A percentile compares a stretch with the other conserved stretches of the same genome.
These are phyloP conservation scores for Berberis vulgaris DNA, from an alignment of 164 flowering plant species.

Conservation along the genomic window DNA sequence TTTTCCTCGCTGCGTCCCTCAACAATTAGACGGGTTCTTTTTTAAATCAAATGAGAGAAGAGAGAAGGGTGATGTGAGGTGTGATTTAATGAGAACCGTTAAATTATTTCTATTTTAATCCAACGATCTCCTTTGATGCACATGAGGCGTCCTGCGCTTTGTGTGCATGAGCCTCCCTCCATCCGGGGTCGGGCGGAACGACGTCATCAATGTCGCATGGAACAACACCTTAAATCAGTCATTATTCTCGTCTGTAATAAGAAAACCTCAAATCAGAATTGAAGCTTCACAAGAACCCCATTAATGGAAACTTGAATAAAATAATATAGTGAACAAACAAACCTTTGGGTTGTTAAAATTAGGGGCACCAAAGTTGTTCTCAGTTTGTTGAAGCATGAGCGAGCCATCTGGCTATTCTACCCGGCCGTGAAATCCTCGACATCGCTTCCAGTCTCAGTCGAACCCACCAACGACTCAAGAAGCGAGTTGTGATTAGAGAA, in stretches of 20 bases:
- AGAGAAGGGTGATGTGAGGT: no score
- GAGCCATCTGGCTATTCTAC: constrained; percentile 33
- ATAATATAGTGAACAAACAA: not conserved
- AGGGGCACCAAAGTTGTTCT: not conserved
- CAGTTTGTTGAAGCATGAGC: constrained; percentile 25
- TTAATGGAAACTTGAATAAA: not conserved
- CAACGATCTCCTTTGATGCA: no score
- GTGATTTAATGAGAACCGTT: no score
- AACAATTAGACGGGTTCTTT: no score
- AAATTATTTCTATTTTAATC: no score
- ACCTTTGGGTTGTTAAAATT: constrained; percentile 28
- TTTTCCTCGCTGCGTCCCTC: no score
- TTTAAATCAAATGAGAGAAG: no score
- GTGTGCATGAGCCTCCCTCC: no score
- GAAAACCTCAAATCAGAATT: constrained; percentile 4
- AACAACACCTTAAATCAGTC: constrained; percentile 27
- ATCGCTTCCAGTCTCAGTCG: constrained; percentile 49
- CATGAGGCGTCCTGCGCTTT: no score
- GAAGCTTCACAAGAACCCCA: not conserved
- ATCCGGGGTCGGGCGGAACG: no score
- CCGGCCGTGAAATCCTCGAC: constrained; percentile 41
- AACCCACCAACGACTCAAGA: constrained; percentile 39
- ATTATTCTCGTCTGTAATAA: constrained; percentile 24
- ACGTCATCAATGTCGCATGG: no score
- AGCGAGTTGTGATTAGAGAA: constrained; percentile 38